phyloP scores from a whole-genome alignment of 768 basidiomycete genomes.

The Cyclocybe cylindracea region DNA sequence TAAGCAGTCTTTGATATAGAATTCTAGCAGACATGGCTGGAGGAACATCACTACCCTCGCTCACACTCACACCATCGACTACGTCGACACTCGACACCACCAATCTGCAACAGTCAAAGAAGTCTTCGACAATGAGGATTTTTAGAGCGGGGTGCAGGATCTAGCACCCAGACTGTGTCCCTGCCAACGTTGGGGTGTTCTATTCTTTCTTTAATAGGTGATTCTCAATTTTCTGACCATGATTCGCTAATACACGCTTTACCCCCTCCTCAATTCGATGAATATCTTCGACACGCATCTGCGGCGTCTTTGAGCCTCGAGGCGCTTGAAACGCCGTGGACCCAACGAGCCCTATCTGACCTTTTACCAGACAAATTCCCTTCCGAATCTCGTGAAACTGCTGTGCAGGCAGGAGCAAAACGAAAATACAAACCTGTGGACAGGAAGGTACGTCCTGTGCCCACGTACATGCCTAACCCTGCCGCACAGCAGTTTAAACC shows the following conservation, averaged over 20 bases:
- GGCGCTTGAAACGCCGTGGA: not conserved
- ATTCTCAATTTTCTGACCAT: conserved; percentile 4
- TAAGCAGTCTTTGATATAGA: no score
- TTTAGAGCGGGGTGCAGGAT: not conserved
- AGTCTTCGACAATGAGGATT: conserved; percentile 6
- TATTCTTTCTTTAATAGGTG: not conserved
- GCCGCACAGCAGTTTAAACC: conserved; percentile 16
- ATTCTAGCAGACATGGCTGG: no score
- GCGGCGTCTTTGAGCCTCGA: not conserved
- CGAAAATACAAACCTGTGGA: conserved; percentile 24
- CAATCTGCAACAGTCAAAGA: conserved; percentile 5
- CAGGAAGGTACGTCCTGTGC: conserved; percentile 24
- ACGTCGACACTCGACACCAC: conserved; percentile 2
- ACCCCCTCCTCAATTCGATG: not conserved
- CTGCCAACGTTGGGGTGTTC: conserved; percentile 13
- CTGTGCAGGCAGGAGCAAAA: no score
- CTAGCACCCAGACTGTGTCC: conserved; percentile 2
- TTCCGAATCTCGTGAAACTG: no score
- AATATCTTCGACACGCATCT: not conserved
- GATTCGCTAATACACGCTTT: not conserved
- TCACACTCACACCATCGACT: not conserved
- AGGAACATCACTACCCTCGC: not conserved
- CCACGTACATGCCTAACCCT: conserved; percentile 23
- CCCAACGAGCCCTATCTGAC: conserved; percentile 3
- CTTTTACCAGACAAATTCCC: not conserved